These are phyloP conservation scores for Kuraishia capsulata DNA, from an alignment of 805 yeast genomes.

Conservation along the genomic window DNA sequence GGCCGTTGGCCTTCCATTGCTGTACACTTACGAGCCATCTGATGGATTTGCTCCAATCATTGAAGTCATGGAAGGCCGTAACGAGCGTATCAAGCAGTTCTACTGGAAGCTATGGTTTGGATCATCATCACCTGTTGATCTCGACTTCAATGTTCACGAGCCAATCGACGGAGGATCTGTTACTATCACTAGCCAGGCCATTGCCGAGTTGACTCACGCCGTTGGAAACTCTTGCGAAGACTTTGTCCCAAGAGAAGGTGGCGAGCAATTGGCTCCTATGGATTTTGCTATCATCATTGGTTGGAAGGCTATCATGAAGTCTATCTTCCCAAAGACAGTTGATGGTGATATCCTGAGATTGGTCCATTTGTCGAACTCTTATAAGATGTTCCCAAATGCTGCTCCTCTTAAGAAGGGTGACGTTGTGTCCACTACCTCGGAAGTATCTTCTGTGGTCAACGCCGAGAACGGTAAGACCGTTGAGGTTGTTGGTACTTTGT, in stretches of 20 bases:
- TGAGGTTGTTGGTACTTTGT: conserved; percentile 85
- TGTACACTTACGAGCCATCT: conserved; percentile 69
- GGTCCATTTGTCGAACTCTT: conserved; percentile 93
- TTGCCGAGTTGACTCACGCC: conserved; percentile 91
- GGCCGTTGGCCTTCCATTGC: conserved; percentile 69
- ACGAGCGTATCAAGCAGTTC: conserved; percentile 86
- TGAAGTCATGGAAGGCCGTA: conserved; percentile 86
- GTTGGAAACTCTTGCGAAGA: conserved; percentile 97
- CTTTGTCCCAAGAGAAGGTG: conserved; percentile 81
- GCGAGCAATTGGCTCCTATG: conserved; percentile 90
- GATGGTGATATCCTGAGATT: conserved; percentile 93
- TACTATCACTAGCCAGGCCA: conserved; percentile 63
- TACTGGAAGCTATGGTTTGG: conserved; percentile 99
- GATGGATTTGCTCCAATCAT: conserved; percentile 95
- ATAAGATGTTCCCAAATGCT: conserved; percentile 88
- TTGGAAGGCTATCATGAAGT: conserved; percentile 96
- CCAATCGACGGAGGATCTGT: conserved; percentile 63
- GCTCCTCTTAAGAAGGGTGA: conserved; percentile 85
- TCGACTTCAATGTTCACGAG: conserved; percentile 63
- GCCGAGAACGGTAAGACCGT: conserved; percentile 93
- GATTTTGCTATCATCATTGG: conserved; percentile 98
- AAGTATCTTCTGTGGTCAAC: conserved; percentile 80
- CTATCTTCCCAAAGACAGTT: conserved; percentile 93
- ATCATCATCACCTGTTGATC: conserved; percentile 43
- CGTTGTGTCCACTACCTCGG: conserved; percentile 72